Conservation (phyloP, 83 land plant genomes). For the Picea engelmannii region DNA sequence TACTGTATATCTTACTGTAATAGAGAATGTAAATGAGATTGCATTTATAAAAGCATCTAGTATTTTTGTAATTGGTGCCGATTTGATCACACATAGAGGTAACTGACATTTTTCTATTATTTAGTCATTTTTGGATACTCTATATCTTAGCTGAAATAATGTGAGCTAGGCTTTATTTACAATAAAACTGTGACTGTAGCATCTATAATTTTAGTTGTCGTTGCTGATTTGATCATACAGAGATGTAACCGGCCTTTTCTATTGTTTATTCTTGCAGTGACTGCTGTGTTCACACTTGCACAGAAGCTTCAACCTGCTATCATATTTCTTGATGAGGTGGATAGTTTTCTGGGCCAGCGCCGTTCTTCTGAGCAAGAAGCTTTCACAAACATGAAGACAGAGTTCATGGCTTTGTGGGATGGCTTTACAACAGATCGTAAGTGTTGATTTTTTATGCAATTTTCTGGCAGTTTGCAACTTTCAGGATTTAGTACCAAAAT, state of each 20-base stretch:
- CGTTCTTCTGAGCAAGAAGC: slow-evolving; percentile 83
- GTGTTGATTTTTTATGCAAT: slow-evolving; percentile 19
- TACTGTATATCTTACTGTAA: too few relatives aligned
- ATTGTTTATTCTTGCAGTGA: slow-evolving; percentile 53
- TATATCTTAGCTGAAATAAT: too few relatives aligned
- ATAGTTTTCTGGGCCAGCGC: slow-evolving; percentile 95
- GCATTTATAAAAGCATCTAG: too few relatives aligned
- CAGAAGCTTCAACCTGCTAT: slow-evolving; percentile 96
- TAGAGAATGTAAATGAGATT: too few relatives aligned
- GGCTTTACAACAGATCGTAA: slow-evolving; percentile 97
- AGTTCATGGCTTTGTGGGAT: slow-evolving; percentile 98
- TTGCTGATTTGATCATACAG: not conserved
- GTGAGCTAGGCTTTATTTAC: too few relatives aligned
- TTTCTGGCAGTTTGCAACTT: not conserved
- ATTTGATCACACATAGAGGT: too few relatives aligned
- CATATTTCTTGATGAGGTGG: slow-evolving; percentile 97
- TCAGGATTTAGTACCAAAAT: not conserved
- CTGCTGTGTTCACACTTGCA: slow-evolving; percentile 89
- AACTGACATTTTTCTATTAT: too few relatives aligned
- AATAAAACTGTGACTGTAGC: not conserved
- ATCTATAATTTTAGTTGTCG: not conserved
- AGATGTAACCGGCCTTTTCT: not conserved
- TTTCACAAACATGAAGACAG: slow-evolving; percentile 89
- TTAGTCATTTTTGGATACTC: too few relatives aligned
- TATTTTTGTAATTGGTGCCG: too few relatives aligned